Base-by-base conservation (phyloP, 2,329 filamentous ascomycete species). In the Aureobasidium sp. region DNA sequence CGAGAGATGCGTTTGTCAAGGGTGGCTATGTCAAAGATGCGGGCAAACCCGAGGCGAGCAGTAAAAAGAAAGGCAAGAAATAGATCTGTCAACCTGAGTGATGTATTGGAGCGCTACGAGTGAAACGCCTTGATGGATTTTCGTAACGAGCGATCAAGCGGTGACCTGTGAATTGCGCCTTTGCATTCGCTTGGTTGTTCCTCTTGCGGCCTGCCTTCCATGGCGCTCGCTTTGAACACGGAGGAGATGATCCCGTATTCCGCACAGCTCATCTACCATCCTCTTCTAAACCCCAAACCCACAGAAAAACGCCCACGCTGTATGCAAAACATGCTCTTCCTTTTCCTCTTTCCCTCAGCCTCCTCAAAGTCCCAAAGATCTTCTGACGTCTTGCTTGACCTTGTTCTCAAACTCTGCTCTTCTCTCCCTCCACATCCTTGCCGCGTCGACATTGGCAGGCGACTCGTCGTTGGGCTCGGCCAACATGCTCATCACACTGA, bases 401-500 rank as follows among this genome's bases (percentile, higher is more conserved):
- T 87, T 87, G 72, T 84, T 83, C 78, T 97, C 92, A 77, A 97
- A 99, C 73, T 95, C 90, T 22, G 78, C 72, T 67, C 91, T 84
- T 65, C 87, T 81, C 70, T 97, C 92, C 65, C 93, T 84, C 92
- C 93, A 97, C 88, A 96, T 90, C 79, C 94, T 91, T 63, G 92
- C 93, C 0, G 93, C 93, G 78, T 97, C 93, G 45, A 97, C 89
- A 72, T 97, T 97, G 63, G 93, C 93, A 0, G 93, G 93, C 67
- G 89, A 94, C 82, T 97, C 93, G 72, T 97, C 93, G 75, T 97
- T 97, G 64, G 93, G 92, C 77, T 96, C 92, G 0, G 92, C 92
- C 49, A 97, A 84, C 92, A 97, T 97, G 76, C 91, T 96, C 88
- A 97, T 97, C 64, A 97, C 93, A 52, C 87, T 91, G 63, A 97